Conservation (phyloP, 768 basidiomycete genomes). For the Termitomyces sp. region DNA sequence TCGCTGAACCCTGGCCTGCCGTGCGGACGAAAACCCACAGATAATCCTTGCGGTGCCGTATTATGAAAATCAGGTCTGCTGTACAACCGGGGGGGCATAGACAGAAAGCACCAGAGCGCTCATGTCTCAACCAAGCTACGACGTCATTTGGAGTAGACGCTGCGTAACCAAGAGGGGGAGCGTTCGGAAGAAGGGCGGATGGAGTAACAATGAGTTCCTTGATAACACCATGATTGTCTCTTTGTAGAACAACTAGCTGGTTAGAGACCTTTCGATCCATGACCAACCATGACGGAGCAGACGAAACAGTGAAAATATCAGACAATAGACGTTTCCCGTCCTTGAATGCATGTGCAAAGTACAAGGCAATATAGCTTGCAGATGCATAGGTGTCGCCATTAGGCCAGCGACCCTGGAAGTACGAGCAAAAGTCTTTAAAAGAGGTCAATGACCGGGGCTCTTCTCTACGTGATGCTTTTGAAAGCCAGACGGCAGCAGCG, state of each 20-base stretch:
- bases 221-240: neutral
- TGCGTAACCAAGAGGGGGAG: neutral
- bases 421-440: neutral
- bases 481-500: constrained; percentile 1
- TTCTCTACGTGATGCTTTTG: neutral
- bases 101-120: neutral
- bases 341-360: no score
- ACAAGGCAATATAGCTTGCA: neutral
- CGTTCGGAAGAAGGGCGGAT: neutral
- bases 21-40: neutral
- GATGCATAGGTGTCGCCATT: neutral
- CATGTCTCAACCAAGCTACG: neutral
- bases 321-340: no score
- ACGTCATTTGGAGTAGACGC: neutral
- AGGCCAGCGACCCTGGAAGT: neutral
- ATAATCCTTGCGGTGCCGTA: neutral
- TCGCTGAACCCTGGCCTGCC: no score
- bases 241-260: neutral
- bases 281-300: neutral
- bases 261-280: neutral
- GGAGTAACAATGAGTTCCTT: neutral
- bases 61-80: neutral
- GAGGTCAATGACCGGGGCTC: neutral
- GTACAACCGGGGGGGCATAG: neutral
- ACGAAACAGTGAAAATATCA: neutral